Evolutionary conservation across 2,329 filamentous ascomycete species (phyloP).

Genomic region (Tympanopsis confertula): DNA sequence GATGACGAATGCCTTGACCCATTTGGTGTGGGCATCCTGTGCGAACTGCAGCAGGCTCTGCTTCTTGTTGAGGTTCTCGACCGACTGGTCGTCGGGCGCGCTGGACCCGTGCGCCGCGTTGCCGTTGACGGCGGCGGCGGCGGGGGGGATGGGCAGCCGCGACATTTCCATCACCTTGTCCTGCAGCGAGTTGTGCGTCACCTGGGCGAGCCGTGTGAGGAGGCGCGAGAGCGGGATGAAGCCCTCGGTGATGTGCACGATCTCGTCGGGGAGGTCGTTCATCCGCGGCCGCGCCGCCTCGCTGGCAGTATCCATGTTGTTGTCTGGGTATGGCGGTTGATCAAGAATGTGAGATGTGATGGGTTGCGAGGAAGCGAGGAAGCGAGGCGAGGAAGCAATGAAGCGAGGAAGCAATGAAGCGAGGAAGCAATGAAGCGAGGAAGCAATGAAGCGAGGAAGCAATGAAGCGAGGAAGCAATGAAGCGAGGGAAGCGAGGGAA

Average conservation of each 20-base stretch:
- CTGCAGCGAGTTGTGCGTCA: constrained; percentile 67
- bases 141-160: constrained; percentile 47
- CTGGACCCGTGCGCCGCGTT: constrained; percentile 26
- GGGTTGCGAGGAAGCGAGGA: no score
- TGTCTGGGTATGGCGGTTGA: no score
- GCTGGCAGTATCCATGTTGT: constrained; percentile 9
- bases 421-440: no score
- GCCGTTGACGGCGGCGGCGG: constrained; percentile 32
- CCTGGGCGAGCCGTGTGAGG: constrained; percentile 69
- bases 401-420: no score
- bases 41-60: constrained; percentile 63
- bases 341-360: no score
- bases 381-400: no score
- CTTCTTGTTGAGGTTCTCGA: constrained; percentile 68
- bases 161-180: constrained; percentile 61
- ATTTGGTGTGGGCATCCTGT: constrained; percentile 70
- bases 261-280: constrained; percentile 49
- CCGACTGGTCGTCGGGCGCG: constrained; percentile 40
- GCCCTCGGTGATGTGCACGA: constrained; percentile 61
- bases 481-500: no score
- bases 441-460: no score
- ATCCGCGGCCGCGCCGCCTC: constrained; percentile 24
- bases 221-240: constrained; percentile 68
- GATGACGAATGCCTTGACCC: constrained; percentile 85
- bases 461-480: no score